Base-by-base conservation (phyloP, 495 filamentous ascomycete genomes). In the Acidomyces sp. region DNA sequence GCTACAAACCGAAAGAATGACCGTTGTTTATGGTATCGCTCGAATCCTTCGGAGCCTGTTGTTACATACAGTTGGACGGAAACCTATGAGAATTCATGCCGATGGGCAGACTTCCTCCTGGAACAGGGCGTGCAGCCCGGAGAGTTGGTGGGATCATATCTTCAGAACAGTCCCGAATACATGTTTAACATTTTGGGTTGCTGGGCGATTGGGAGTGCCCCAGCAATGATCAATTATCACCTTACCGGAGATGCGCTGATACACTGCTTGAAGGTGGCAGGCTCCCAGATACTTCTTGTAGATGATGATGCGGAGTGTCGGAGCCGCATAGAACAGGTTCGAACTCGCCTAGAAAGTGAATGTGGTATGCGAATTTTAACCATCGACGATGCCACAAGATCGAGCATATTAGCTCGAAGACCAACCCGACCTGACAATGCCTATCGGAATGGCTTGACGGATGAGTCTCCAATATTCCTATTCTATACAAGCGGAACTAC, bases 181-280 rank as follows among this genome's bases (percentile, higher is more conserved):
- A 52, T 84, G 22, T 69, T 80, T 38, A 67, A 65, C 0, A 75
- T 74, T 69, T 48, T 82, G 30, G 78, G 66, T 0, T 55, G 72
- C 1, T 71, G 71, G 68, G 68, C 68, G 11, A 70, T 82, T 45
- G 80, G 79, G 0, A 72, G 70, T 24, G 77, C 73, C 4, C 77
- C 79, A 0, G 76, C 79, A 0, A 65, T 78, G 45, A 78, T 87
- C 54, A 88, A 88, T 54, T 74, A 80, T 46, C 75, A 83, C 51
- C 64, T 86, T 0, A 58, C 66, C 18, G 73, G 71, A 0, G 72
- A 80, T 35, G 76, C 75, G 1, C 52, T 86, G 42, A 40, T 81
- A 27, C 80, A 86, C 55, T 85, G 80, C 49, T 45, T 88, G 45
- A 69, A 65, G 42, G 62, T 85, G 31, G 67, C 68, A 18, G 67